phyloP scores from a whole-genome alignment of 495 filamentous ascomycete genomes.

The Penicillium bialowiezense region DNA sequence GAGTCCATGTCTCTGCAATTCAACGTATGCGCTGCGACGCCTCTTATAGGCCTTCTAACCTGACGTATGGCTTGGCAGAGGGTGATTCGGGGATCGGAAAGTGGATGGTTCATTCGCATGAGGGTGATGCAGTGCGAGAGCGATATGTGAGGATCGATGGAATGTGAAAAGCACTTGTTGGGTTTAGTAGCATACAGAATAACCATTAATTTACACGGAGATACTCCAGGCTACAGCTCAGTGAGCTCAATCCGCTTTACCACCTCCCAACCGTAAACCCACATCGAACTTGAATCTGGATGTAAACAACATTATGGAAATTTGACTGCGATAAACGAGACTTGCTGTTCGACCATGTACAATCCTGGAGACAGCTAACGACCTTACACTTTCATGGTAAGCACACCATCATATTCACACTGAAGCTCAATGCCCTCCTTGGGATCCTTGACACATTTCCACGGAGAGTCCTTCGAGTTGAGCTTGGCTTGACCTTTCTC shows the following conservation, averaged over 20 bases:
- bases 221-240: no score
- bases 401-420: conserved; percentile 18
- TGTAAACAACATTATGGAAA: no score
- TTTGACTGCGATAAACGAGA: no score
- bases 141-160: neutral
- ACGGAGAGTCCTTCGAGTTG: conserved; percentile 13
- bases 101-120: neutral
- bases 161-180: no score
- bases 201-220: no score
- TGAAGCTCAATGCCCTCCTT: conserved; percentile 3
- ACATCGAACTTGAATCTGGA: no score
- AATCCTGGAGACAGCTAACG: no score
- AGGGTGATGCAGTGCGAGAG: conserved; percentile 3
- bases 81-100: neutral
- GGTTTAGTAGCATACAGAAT: no score
- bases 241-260: no score
- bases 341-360: no score
- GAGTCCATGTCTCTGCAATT: conserved; percentile 50
- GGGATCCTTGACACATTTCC: conserved; percentile 22
- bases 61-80: neutral
- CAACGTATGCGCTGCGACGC: conserved; percentile 57
- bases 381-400: conserved; percentile 11
- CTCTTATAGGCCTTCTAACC: conserved; percentile 59
- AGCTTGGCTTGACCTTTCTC: conserved; percentile 17
- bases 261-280: no score